Evolutionary conservation across 768 basidiomycete species (phyloP).

Genomic region (Mycena rosella): DNA sequence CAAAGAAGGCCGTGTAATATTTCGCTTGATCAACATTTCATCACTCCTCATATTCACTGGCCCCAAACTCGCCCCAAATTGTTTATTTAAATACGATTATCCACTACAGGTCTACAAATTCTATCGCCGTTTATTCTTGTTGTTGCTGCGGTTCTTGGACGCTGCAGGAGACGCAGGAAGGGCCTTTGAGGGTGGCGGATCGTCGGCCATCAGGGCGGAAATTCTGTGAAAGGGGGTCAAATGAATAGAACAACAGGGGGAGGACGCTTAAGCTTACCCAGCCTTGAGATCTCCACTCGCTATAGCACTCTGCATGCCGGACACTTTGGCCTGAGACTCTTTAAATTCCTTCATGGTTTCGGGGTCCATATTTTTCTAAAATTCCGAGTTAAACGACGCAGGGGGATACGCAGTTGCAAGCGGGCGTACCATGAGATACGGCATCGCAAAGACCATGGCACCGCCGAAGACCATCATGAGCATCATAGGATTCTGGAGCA

Average conservation of each 20-base stretch:
- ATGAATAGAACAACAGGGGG: background rate
- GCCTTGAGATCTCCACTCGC: conserved; percentile 70
- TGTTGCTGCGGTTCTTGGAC: conserved; percentile 41
- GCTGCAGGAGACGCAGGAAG: conserved; percentile 37
- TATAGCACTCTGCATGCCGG: conserved; percentile 67
- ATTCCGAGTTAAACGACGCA: background rate
- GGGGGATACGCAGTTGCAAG: background rate
- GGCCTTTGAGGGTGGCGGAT: conserved; percentile 46
- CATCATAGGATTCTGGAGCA: conserved; percentile 91
- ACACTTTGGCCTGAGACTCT: conserved; percentile 68
- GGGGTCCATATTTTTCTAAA: conserved; percentile 83
- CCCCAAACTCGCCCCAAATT: no score
- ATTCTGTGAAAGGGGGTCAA: conserved; percentile 46
- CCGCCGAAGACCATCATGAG: conserved; percentile 79
- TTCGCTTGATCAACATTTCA: no score
- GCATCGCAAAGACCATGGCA: conserved; percentile 77
- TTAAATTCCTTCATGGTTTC: conserved; percentile 75
- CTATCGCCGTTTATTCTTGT: conserved; percentile 54
- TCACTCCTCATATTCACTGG: no score
- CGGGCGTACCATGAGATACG: conserved; percentile 75
- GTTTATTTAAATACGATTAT: no score
- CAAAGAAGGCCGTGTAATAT: no score
- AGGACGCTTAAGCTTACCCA: conserved; percentile 59
- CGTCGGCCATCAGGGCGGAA: conserved; percentile 57
- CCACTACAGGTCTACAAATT: no score